Percentiles rank a stretch among this genome's conserved stretches.
These are phyloP conservation scores for Cryptococcus jaspeensis DNA, from an alignment of 1,284 basidiomycete species.

Conservation along the genomic window DNA sequence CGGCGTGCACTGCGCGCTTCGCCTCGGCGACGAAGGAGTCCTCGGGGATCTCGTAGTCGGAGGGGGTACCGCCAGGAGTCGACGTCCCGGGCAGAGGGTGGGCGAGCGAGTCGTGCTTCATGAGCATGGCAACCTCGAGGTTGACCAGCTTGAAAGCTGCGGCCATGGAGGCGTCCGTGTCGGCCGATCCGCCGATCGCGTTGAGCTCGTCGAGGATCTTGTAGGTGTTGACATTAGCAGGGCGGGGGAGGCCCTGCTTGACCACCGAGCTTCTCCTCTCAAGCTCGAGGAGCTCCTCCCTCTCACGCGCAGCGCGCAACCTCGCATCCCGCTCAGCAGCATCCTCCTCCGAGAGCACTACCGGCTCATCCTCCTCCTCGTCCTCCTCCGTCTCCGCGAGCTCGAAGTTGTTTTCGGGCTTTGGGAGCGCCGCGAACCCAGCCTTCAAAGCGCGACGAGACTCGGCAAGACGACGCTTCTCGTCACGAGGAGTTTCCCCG, in stretches of 20 bases:
- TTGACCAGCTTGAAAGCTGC: constrained; percentile 69
- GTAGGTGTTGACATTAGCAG: constrained; percentile 73
- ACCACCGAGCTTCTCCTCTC: constrained; percentile 80
- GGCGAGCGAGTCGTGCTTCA: constrained; percentile 84
- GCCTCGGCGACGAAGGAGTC: constrained; percentile 77
- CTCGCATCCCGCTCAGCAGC: constrained; percentile 88
- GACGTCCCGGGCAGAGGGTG: constrained; percentile 87
- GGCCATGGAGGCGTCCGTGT: constrained; percentile 57
- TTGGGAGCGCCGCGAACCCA: constrained; percentile 81
- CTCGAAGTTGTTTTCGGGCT: constrained; percentile 97
- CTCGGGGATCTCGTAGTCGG: constrained; percentile 70
- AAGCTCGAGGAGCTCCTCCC: constrained; percentile 72
- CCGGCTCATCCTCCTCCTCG: constrained; percentile 52
- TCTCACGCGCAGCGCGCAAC: constrained; percentile 66
- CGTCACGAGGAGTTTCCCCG: constrained; percentile 72
- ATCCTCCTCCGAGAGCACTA: constrained; percentile 68
- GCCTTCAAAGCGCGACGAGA: constrained; percentile 71
- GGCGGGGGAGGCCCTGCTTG: constrained; percentile 80
- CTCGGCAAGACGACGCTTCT: constrained; percentile 62
- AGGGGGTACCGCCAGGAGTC: constrained; percentile 70
- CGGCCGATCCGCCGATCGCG: constrained; percentile 28
- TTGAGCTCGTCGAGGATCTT: constrained; percentile 62
- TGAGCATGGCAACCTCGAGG: constrained; percentile 71
- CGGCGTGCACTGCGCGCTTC: constrained; percentile 68
- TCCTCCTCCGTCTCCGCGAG: constrained; percentile 79